phyloP scores from a whole-genome alignment of 139 green algal genomes.

The Micractinium sp. region DNA sequence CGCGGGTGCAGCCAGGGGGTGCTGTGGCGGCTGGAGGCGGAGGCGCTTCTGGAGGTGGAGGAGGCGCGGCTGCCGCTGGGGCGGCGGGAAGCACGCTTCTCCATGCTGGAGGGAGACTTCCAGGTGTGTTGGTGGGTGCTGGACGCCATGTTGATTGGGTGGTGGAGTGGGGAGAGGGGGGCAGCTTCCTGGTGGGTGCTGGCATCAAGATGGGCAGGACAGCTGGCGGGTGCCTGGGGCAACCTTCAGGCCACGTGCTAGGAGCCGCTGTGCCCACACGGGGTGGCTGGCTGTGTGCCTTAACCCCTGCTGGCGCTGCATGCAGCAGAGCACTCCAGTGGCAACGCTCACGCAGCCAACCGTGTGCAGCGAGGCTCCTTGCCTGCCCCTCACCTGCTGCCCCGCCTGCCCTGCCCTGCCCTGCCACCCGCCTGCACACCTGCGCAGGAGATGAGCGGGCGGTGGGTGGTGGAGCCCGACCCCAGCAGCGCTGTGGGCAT shows the following conservation, averaged over 20 bases:
- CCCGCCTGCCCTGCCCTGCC: too few species aligned
- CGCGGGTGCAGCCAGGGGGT: slow-evolving; percentile 52
- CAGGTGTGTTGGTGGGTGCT: slow-evolving; percentile 31
- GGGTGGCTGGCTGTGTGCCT: background rate
- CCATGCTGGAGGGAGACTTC: slow-evolving; percentile 58
- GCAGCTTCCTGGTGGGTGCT: too few species aligned
- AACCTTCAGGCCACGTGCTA: background rate
- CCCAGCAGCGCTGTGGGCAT: slow-evolving; percentile 27
- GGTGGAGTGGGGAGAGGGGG: too few species aligned
- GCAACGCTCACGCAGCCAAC: too few species aligned
- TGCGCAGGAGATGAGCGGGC: slow-evolving; percentile 54
- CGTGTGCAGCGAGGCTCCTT: background rate
- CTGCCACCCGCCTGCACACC: background rate
- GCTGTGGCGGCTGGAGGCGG: slow-evolving; percentile 63
- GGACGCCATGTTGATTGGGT: background rate
- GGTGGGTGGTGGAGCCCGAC: slow-evolving; percentile 61
- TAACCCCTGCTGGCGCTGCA: background rate
- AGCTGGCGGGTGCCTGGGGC: too few species aligned
- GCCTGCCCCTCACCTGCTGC: too few species aligned
- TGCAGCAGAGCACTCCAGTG: background rate
- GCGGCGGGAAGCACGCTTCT: slow-evolving; percentile 51
- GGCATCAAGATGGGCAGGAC: too few species aligned
- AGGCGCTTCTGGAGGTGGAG: slow-evolving; percentile 59
- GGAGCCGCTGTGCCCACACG: background rate
- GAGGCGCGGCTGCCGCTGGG: slow-evolving; percentile 43